Conservation (phyloP, 495 filamentous ascomycete genomes). For the Penicillium pancosmium region DNA sequence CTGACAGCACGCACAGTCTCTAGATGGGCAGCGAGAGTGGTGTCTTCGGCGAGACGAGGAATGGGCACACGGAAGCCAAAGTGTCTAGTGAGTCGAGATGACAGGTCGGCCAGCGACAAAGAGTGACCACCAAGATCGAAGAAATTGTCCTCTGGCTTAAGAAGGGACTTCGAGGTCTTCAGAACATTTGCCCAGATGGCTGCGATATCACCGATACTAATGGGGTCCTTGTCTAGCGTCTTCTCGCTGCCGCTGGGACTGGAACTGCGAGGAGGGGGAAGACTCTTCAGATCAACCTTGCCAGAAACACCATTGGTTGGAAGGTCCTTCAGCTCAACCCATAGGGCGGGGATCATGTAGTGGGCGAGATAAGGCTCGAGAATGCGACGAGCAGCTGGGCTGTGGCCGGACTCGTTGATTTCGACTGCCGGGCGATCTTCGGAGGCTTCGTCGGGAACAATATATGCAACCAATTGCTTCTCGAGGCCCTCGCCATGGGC, state of each 20-base stretch:
- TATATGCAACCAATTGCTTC: constrained; percentile 66
- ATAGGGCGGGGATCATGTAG: constrained; percentile 71
- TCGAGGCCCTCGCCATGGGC: constrained; percentile 68
- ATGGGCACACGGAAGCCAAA: constrained; percentile 67
- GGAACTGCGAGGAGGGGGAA: constrained; percentile 54
- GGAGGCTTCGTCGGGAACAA: constrained; percentile 59
- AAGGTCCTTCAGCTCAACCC: constrained; percentile 62
- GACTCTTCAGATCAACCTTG: constrained; percentile 64
- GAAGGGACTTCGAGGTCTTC: constrained; percentile 50
- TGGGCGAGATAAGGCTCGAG: constrained; percentile 62
- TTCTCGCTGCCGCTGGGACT: constrained; percentile 42
- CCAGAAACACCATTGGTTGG: constrained; percentile 69
- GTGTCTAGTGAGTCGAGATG: constrained; percentile 56
- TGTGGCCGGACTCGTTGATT: constrained; percentile 62
- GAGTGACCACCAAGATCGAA: constrained; percentile 74
- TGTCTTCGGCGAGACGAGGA: constrained; percentile 61
- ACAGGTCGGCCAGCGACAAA: constrained; percentile 65
- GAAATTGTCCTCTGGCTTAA: constrained; percentile 66
- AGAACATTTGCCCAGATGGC: constrained; percentile 63
- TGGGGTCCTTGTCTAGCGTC: constrained; percentile 49
- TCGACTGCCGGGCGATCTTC: constrained; percentile 55
- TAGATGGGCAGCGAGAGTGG: constrained; percentile 63
- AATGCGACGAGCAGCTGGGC: constrained; percentile 55
- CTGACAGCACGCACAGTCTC: constrained; percentile 58
- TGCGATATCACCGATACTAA: constrained; percentile 57